Base-by-base conservation (phyloP, 768 basidiomycete genomes). In the Panaeolus papilionaceus region DNA sequence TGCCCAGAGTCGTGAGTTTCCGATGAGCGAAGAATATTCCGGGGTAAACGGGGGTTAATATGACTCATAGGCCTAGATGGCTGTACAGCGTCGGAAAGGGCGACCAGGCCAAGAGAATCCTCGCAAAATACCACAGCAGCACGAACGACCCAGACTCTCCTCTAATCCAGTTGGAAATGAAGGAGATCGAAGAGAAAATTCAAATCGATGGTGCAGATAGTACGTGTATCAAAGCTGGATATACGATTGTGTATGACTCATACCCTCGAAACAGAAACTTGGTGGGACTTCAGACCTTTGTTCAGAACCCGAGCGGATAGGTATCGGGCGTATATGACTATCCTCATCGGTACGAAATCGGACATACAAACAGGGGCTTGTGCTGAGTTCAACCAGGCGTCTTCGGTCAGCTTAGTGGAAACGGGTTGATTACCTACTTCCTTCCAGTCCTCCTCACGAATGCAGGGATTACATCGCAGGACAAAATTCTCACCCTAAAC, bases 241-340 rank as follows among this genome's bases (percentile, higher is more conserved):
- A 44, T 6, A 20, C n/a, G 40, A 49, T n/a, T 12, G 26, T 37
- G 18, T 16, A 45, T 9, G 10, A 61, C 26, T 58, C 49, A 20
- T 40, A 18, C 1, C 16, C 16, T 38, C 26, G 62, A 63, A 5
- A 26, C 39, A 83, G 84, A 84, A 68, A 74, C 74, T 38, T 87
- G 82, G 81, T 88, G 86, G 86, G 86, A 87, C 72, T 87, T 85
- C 78, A 75, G 84, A 45, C 81, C 82, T 11, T 73, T 87, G 26
- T 86, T 88, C 77, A 79, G 75, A 47, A 84, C 80, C 40, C 75
- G 76, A 8, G 81, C 80, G 9, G 81, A 83, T 72, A 76, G 85
- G 63, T 84, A 84, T 72, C 78, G 85, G 23, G 79, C 83, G 26
- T 82, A 81, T 64, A 83, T 87, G 81, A 83, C 85, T 61, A 82